Evolutionary conservation across 2,329 filamentous ascomycete genomes (phyloP).

Genomic region (Orbilia brochopaga): DNA sequence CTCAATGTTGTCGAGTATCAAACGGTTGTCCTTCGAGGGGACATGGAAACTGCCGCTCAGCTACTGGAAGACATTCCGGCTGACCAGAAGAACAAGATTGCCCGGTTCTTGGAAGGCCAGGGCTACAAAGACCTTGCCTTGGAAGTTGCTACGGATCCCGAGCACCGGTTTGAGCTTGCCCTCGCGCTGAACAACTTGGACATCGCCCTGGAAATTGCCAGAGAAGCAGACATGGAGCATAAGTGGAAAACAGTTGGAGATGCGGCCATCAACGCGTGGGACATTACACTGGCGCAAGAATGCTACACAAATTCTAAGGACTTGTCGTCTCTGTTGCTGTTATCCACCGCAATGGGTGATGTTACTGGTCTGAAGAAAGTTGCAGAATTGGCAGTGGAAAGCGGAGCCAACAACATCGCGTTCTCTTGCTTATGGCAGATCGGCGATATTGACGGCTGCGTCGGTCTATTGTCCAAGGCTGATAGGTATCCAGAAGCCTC

Average conservation of each 20-base stretch:
- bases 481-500: slow-evolving; percentile 83
- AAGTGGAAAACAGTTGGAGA: slow-evolving; percentile 99
- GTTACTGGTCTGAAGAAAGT: slow-evolving; percentile 74
- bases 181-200: slow-evolving; percentile 81
- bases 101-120: slow-evolving; percentile 94
- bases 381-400: slow-evolving; percentile 74
- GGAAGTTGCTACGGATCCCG: slow-evolving; percentile 89
- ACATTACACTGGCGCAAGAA: slow-evolving; percentile 84
- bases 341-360: slow-evolving; percentile 86
- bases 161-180: slow-evolving; percentile 95
- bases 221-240: slow-evolving; percentile 84
- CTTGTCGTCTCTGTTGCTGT: slow-evolving; percentile 81
- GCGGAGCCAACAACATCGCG: slow-evolving; percentile 86
- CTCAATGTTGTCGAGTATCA: slow-evolving; percentile 95
- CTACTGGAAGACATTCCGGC: slow-evolving; percentile 80
- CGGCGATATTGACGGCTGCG: slow-evolving; percentile 79
- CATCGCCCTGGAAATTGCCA: slow-evolving; percentile 82
- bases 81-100: slow-evolving; percentile 98
- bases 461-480: slow-evolving; percentile 78
- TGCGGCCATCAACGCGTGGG: slow-evolving; percentile 83
- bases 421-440: slow-evolving; percentile 90
- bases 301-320: slow-evolving; percentile 93
- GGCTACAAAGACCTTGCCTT: slow-evolving; percentile 95
- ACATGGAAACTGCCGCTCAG: slow-evolving; percentile 88
- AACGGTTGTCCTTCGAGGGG: slow-evolving; percentile 88